A percentile compares a stretch with the other conserved stretches of the same genome.
phyloP scores from a whole-genome alignment of 129 eudicot genomes.

The Solidago caesia region DNA sequence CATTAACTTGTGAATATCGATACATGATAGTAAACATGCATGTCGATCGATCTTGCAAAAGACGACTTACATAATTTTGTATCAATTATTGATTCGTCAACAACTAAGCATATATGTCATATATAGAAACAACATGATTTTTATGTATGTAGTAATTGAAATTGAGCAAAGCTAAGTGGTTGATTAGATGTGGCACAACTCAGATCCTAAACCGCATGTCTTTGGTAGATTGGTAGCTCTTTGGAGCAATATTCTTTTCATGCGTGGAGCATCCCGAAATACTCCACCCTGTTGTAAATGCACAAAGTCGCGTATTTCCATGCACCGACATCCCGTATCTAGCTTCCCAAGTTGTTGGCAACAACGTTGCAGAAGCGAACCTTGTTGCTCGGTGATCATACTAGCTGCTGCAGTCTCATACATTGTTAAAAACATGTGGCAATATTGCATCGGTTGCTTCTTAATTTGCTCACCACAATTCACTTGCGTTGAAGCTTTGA shows the following conservation, averaged over 20 bases:
- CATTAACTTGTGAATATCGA: too few relatives aligned
- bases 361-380: slow-evolving; percentile 26
- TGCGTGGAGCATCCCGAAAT: slow-evolving; percentile 28
- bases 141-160: background rate
- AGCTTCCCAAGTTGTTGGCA: slow-evolving; percentile 31
- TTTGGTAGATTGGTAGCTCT: slow-evolving; percentile 30
- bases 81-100: background rate
- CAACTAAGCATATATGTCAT: background rate
- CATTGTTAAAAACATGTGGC: slow-evolving; percentile 34
- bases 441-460: slow-evolving; percentile 15
- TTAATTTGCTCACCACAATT: slow-evolving; percentile 17
- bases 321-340: slow-evolving; percentile 19
- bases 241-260: slow-evolving; percentile 19
- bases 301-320: slow-evolving; percentile 28
- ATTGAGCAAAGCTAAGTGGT: background rate
- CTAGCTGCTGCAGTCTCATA: background rate
- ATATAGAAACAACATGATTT: background rate
- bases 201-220: slow-evolving; percentile 6
- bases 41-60: background rate
- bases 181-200: slow-evolving; percentile 5
- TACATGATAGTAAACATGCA: background rate
- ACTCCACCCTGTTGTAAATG: slow-evolving; percentile 21
- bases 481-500: slow-evolving; percentile 16
- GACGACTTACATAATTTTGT: background rate
- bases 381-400: background rate